Conservation (phyloP, 169 alveolate species). For the Amoebophrya sp. region DNA sequence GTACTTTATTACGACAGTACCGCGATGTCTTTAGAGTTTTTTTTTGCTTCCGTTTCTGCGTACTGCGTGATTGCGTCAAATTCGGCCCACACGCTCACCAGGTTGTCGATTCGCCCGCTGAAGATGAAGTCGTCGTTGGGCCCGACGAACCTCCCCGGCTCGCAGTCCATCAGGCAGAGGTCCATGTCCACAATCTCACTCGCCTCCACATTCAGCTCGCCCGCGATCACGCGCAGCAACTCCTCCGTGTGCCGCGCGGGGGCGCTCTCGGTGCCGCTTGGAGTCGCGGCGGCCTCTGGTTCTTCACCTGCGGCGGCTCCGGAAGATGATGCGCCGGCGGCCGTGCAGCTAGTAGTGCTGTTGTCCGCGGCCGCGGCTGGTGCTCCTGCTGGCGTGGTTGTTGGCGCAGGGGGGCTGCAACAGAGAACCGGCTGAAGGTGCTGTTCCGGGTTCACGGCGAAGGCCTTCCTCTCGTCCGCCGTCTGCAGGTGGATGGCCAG, state of each 20-base stretch:
- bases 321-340: no score
- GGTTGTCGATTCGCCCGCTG: conserved; percentile 79
- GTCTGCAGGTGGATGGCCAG: conserved; percentile 79
- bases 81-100: conserved; percentile 71
- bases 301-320: no score
- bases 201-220: conserved; percentile 26
- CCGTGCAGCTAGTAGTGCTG: no score
- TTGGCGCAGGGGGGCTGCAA: not conserved
- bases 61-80: conserved; percentile 55
- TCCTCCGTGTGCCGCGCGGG: not conserved
- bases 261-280: conserved; percentile 16
- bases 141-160: conserved; percentile 64
- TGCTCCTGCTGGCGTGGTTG: no score
- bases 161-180: conserved; percentile 71
- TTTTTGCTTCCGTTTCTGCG: conserved; percentile 24
- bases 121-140: conserved; percentile 77
- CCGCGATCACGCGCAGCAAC: no score
- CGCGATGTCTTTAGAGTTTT: not conserved
- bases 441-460: conserved; percentile 48
- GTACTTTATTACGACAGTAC: no score
- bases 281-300: no score
- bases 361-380: no score
- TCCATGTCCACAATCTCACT: conserved; percentile 50
- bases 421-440: conserved; percentile 68
- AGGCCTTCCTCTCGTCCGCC: conserved; percentile 61